phyloP scores from a whole-genome alignment of 805 yeast genomes.

The Zygosaccharomyces kombuchaensis region DNA sequence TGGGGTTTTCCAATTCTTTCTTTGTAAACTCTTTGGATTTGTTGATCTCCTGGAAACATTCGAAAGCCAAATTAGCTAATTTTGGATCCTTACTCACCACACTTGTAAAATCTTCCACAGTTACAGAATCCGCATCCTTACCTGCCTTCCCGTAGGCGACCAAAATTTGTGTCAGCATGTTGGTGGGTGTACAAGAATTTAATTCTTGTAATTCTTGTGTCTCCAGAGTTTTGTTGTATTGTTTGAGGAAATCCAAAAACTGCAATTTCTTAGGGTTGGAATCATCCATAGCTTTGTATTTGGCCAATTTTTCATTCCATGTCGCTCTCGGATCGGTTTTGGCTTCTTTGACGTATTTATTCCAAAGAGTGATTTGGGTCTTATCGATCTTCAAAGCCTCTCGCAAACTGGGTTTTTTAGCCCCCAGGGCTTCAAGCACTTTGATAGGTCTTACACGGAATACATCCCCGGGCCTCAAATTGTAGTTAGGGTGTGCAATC shows the following conservation, averaged over 20 bases:
- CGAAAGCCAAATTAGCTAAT: constrained; percentile 19
- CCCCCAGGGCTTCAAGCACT: constrained; percentile 81
- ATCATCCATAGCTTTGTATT: constrained; percentile 22
- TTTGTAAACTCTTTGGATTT: constrained; percentile 20
- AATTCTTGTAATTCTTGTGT: constrained; percentile 21
- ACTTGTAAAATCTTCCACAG: constrained; percentile 33
- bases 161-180: constrained; percentile 44
- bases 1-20: constrained; percentile 11
- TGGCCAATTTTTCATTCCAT: constrained; percentile 28
- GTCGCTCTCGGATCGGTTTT: constrained; percentile 39
- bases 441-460: constrained; percentile 81
- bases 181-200: constrained; percentile 41
- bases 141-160: constrained; percentile 21
- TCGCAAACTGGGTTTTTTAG: constrained; percentile 69
- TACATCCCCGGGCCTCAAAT: constrained; percentile 78
- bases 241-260: constrained; percentile 22
- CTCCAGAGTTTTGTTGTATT: constrained; percentile 25
- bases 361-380: constrained; percentile 71
- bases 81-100: constrained; percentile 36
- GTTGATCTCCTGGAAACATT: constrained; percentile 25
- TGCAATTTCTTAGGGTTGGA: constrained; percentile 26
- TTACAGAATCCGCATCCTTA: constrained; percentile 20
- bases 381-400: constrained; percentile 67
- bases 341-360: constrained; percentile 59
- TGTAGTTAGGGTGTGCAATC: constrained; percentile 74